phyloP scores from a whole-genome alignment of 768 basidiomycete species.

The Lactarius sp. region DNA sequence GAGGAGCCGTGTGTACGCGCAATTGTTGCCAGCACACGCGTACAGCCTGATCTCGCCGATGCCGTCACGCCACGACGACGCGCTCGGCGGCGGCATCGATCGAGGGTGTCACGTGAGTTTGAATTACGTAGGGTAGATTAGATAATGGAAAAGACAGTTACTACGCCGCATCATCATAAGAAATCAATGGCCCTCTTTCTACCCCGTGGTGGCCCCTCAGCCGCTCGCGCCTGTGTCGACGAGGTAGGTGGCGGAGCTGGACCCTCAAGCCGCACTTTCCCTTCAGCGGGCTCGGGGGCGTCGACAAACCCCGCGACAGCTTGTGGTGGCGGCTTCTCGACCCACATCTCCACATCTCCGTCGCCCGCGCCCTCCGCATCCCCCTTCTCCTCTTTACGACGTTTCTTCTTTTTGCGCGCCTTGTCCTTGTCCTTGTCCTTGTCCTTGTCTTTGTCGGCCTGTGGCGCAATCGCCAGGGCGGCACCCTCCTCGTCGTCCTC shows the following conservation, averaged over 20 bases:
- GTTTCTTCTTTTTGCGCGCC: conserved; percentile 40
- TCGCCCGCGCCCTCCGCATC: conserved; percentile 34
- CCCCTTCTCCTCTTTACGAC: conserved; percentile 33
- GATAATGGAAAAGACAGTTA: no score
- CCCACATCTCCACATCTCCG: conserved; percentile 48
- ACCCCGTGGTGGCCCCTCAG: conserved; percentile 25
- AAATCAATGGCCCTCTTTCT: conserved; percentile 30
- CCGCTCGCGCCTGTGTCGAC: neutral
- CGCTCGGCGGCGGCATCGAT: neutral
- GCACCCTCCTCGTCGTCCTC: conserved; percentile 60
- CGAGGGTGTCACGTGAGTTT: neutral
- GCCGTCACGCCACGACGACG: conserved; percentile 1
- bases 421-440: conserved; percentile 32
- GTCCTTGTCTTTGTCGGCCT: neutral
- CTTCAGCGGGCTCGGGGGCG: neutral
- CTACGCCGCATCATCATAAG: conserved; percentile 25
- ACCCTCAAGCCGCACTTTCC: neutral
- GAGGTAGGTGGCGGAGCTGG: neutral
- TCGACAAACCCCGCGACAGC: conserved; percentile 38
- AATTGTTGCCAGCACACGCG: neutral
- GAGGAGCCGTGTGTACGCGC: conserved; percentile 7
- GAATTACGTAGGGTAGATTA: neutral
- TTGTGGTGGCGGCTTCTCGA: conserved; percentile 56
- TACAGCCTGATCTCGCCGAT: neutral
- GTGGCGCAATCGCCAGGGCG: conserved; percentile 27